Evolutionary conservation across 805 yeast species (phyloP), one percentile per base, ranked within the genome.

Genomic region (Blastobotrys muscicola): DNA sequence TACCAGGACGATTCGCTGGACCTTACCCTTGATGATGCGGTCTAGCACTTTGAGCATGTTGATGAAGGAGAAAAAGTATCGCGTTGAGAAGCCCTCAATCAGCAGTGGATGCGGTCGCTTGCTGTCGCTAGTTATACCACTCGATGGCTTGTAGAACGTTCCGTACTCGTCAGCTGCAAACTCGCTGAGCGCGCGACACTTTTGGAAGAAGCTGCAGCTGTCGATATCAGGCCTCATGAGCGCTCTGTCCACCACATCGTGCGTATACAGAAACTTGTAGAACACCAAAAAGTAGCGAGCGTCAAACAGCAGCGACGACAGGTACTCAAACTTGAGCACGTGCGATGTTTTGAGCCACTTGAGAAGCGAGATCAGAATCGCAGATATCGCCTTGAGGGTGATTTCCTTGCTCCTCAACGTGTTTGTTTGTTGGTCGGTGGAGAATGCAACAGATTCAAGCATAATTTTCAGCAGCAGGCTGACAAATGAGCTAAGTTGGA

Each of bases 291-390:
- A 71, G 47, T 64, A 82, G 45, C 79, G 78, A 26, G 81, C 74
- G 58, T 92, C 97, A 59, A 81, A 83, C 20, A 92, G 60, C 36
- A 89, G 58, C 0, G 84, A 73, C 5, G 82, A 61, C 10, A 90
- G 64, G 53, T 80, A 84, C 58, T 86, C 94, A 58, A 72, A 80
- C 59, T 90, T 89, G 49, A 89, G 59, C 2, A 86, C 66, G 58
- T 92, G 96, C 37, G 77, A 81, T 8, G 72, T 59, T 56, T 83
- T 84, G 58, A 85, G 81, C 96, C 97, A 89, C 53, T 72, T 74
- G 30, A 81, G 57, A 14, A 92, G 56, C 14, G 75, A 52, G 8
- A 65, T 52, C 1, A 85, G 44, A 1, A 78, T 70, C 1, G 75
- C 74, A 0, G 81, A 67, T 2, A 80, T 65, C 3, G 80, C 74